Evolutionary conservation across 805 yeast genomes (phyloP).

Genomic region (Yarrowia porcina): DNA sequence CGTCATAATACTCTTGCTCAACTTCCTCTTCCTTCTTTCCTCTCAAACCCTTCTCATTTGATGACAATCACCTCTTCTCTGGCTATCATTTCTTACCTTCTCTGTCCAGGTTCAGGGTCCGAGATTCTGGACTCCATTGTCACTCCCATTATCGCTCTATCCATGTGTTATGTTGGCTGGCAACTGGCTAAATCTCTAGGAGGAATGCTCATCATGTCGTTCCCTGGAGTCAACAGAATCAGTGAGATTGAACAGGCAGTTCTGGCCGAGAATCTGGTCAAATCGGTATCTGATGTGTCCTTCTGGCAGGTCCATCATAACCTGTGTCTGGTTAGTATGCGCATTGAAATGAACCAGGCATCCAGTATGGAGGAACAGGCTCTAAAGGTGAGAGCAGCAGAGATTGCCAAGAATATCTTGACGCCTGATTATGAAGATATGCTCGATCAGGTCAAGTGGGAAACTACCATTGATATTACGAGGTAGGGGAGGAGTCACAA

Average conservation of each 20-base stretch:
- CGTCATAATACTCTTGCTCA: conserved; percentile 26
- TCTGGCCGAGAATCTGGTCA: conserved; percentile 34
- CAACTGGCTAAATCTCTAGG: conserved; percentile 41
- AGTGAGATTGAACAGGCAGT: conserved; percentile 34
- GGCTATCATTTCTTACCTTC: conserved; percentile 36
- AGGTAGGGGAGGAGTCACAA: too few species aligned
- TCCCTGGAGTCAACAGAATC: conserved; percentile 40
- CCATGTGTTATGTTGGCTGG: conserved; percentile 45
- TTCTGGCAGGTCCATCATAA: conserved; percentile 47
- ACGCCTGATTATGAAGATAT: conserved; percentile 28
- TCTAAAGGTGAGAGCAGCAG: conserved; percentile 31
- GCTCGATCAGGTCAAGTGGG: conserved; percentile 35
- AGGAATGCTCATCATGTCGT: conserved; percentile 46
- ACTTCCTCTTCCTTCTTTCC: conserved; percentile 29
- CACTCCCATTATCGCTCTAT: conserved; percentile 40
- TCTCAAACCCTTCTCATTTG: conserved; percentile 36
- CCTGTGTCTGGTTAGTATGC: conserved; percentile 42
- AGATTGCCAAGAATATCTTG: conserved; percentile 28
- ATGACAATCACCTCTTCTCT: conserved; percentile 38
- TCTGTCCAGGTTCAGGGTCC: conserved; percentile 33
- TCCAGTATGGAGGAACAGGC: conserved; percentile 34
- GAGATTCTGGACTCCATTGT: conserved; percentile 37
- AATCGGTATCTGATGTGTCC: conserved; percentile 36
- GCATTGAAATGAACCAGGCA: conserved; percentile 38
- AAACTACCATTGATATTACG: conserved; percentile 38